These are phyloP conservation scores for Pleurotus tuber-regium DNA, from an alignment of 768 basidiomycete genomes.

Conservation along the genomic window DNA sequence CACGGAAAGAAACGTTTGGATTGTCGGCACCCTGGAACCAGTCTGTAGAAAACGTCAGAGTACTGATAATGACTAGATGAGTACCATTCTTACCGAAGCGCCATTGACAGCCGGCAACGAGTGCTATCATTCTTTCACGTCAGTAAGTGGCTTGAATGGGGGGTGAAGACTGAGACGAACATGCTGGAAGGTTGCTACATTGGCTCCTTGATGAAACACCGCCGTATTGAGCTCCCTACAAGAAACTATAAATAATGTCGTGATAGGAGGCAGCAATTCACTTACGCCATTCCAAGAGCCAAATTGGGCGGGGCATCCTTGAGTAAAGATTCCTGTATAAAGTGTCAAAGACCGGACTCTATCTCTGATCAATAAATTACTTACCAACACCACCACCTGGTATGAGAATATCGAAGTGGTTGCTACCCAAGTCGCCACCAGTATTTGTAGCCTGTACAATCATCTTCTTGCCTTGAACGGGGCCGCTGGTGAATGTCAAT, in stretches of 20 bases:
- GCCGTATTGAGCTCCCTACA: constrained; percentile 6
- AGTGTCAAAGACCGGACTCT: no score
- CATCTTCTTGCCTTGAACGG: constrained; percentile 8
- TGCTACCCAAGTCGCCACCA: constrained; percentile 1
- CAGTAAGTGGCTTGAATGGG: no score
- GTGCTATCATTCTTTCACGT: no score
- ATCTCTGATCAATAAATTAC: no score
- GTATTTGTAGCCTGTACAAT: constrained; percentile 8
- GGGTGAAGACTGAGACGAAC: neutral
- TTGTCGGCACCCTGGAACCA: constrained; percentile 9
- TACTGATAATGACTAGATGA: neutral
- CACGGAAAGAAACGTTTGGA: constrained; percentile 1
- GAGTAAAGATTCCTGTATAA: neutral
- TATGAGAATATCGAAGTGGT: constrained; percentile 10
- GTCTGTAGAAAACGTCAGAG: neutral
- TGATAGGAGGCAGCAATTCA: neutral
- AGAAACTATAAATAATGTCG: neutral
- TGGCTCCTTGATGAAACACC: constrained; percentile 2
- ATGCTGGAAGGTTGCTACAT: constrained; percentile 4
- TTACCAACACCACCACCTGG: constrained; percentile 7
- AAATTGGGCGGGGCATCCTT: constrained; percentile 7
- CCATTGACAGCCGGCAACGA: constrained; percentile 4
- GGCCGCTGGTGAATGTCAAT: constrained; percentile 7
- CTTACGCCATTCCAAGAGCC: constrained; percentile 9
- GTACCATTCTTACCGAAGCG: constrained; percentile 3